Conservation (phyloP, 1,284 basidiomycete genomes). For the Melanopsichium pennsylvanicum region DNA sequence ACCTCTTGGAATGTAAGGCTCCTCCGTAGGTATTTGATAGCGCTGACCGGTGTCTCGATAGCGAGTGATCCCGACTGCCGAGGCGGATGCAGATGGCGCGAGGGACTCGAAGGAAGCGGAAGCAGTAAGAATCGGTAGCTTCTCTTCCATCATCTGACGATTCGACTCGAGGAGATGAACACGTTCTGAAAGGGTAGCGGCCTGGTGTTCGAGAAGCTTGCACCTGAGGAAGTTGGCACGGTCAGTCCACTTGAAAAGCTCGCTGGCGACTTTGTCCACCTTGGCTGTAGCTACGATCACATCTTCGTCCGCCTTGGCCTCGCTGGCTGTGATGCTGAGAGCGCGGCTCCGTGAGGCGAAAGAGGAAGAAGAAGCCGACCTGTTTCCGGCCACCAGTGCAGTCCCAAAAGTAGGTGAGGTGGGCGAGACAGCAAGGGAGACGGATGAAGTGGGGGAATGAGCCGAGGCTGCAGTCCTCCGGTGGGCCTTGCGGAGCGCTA, state of each 20-base stretch:
- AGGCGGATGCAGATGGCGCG: slow-evolving; percentile 33
- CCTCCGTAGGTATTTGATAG: slow-evolving; percentile 17
- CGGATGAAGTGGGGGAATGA: slow-evolving; percentile 24
- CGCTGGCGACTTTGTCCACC: slow-evolving; percentile 48
- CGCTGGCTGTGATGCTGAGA: slow-evolving; percentile 37
- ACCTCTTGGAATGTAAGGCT: slow-evolving; percentile 25
- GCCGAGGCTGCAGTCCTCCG: slow-evolving; percentile 28
- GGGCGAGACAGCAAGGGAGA: slow-evolving; percentile 16
- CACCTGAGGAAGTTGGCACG: slow-evolving; percentile 35
- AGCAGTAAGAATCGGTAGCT: slow-evolving; percentile 29
- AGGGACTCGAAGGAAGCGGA: slow-evolving; percentile 41
- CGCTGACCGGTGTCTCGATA: slow-evolving; percentile 14
- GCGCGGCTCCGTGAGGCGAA: slow-evolving; percentile 20
- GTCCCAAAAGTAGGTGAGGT: slow-evolving; percentile 12
- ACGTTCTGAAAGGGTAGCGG: slow-evolving; percentile 46
- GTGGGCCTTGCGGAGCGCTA: slow-evolving; percentile 52
- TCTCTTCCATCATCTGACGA: slow-evolving; percentile 31
- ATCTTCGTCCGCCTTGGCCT: slow-evolving; percentile 51
- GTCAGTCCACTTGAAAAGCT: slow-evolving; percentile 44
- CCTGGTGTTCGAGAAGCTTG: slow-evolving; percentile 53
- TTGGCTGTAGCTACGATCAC: slow-evolving; percentile 39
- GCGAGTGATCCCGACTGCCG: slow-evolving; percentile 25
- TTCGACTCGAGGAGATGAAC: slow-evolving; percentile 44
- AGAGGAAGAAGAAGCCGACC: slow-evolving; percentile 7
- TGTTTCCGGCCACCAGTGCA: neutral